Base-by-base conservation (phyloP, 2,329 filamentous ascomycete species). In the Fusarium armeniacum region DNA sequence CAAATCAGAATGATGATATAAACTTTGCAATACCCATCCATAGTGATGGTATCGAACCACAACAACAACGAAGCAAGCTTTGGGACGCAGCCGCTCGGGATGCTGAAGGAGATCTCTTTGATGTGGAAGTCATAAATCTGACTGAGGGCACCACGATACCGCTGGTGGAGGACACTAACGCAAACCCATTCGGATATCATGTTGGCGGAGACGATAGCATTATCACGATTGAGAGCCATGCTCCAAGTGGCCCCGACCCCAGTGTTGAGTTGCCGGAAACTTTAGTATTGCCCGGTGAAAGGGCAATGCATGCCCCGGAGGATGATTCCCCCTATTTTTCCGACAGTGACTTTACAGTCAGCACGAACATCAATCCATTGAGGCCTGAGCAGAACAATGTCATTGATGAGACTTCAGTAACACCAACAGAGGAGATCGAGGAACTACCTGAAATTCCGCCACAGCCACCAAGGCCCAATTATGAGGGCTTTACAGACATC, bases 71-170 rank as follows among this genome's bases (percentile, higher is more conserved):
- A 28, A 69, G 74, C 7, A 83, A 86, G 57, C 82, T 96, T 2
- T 97, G 93, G 93, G 83, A 85, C 61, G 90, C 89, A 40, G 90
- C 89, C 7, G 87, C 91, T 26, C 85, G 93, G 68, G 89, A 93
- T 73, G 80, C 81, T 0, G 85, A 89, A 24, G 91, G 91, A 1
- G 85, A 87, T 16, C 77, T 94, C 4, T 82, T 92, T 52, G 86
- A 90, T 54, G 77, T 89, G 15, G 87, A 91, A 67, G 81, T 89
- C 20, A 79, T 92, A 43, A 87, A 93, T 57, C 78, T 91, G 20
- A 81, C 83, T 7, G 81, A 86, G 24, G 67, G 58, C 9, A 83
- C 83, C 4, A 79, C 82, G 26, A 61, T 63, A 15, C 38, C 76
- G 3, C 65, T 67, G 8, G 72, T 67, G 26, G 62, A 70, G 4